These are phyloP conservation scores for Lanmaoa rubissima DNA, from an alignment of 768 basidiomycete species.

Conservation along the genomic window DNA sequence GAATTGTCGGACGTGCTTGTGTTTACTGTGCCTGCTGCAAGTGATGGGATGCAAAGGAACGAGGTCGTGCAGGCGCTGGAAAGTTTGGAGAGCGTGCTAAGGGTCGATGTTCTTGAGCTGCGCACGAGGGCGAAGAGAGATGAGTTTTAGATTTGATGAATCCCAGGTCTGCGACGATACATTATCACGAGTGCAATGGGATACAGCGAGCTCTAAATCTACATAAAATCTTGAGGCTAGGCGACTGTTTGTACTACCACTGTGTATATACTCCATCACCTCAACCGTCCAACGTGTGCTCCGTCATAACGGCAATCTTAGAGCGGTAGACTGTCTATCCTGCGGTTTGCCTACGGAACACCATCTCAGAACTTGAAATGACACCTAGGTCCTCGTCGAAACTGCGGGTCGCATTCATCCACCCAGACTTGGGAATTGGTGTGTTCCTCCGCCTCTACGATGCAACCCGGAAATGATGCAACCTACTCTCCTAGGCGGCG, in stretches of 20 bases:
- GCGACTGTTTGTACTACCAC: no score
- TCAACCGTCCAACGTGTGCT: no score
- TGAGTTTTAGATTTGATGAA: conserved; percentile 22
- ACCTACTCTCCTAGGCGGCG: conserved; percentile 63
- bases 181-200: no score
- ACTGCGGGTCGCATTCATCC: conserved; percentile 76
- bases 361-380: background rate
- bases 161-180: background rate
- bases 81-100: conserved; percentile 18
- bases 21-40: conserved; percentile 9
- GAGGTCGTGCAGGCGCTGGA: conserved; percentile 17
- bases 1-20: conserved; percentile 23
- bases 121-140: conserved; percentile 26
- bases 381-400: conserved; percentile 8
- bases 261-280: background rate
- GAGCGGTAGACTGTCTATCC: background rate
- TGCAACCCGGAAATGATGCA: background rate
- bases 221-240: no score
- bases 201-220: no score
- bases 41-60: conserved; percentile 1
- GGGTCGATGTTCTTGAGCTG: conserved; percentile 23
- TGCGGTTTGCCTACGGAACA: background rate
- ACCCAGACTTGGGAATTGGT: conserved; percentile 96
- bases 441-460: conserved; percentile 2
- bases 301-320: no score